phyloP scores from a whole-genome alignment of 257 asterid species.

The Striga asiatica region DNA sequence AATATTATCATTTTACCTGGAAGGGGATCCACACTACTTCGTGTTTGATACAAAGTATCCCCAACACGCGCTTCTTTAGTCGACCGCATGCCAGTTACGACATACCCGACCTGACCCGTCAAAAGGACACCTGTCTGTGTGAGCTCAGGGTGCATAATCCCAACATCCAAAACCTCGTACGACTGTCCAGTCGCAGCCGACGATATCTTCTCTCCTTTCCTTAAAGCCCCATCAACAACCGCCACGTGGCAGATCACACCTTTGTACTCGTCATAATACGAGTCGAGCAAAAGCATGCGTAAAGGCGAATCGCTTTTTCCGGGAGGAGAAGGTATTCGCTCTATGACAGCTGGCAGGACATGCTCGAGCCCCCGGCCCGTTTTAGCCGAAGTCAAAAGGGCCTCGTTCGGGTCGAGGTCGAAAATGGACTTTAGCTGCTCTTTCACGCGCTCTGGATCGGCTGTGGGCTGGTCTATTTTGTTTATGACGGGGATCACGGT shows the following conservation, averaged over 20 bases:
- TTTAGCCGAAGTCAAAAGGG: conserved; percentile 84
- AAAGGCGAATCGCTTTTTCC: conserved; percentile 47
- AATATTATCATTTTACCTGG: conserved; percentile 64
- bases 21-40: conserved; percentile 57
- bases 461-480: conserved; percentile 97
- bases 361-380: conserved; percentile 87
- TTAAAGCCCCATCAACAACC: conserved; percentile 80
- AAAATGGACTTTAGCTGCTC: conserved; percentile 89
- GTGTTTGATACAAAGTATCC: conserved; percentile 72
- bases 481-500: conserved; percentile 74
- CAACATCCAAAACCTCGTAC: conserved; percentile 79
- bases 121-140: conserved; percentile 74
- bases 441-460: conserved; percentile 91
- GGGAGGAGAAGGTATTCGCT: conserved; percentile 85
- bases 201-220: conserved; percentile 79
- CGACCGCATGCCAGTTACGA: conserved; percentile 93
- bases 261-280: conserved; percentile 90
- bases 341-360: conserved; percentile 96
- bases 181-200: conserved; percentile 90
- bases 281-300: conserved; percentile 89
- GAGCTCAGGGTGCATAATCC: conserved; percentile 93
- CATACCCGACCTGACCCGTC: conserved; percentile 93
- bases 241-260: conserved; percentile 99
- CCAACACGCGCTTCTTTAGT: conserved; percentile 96
- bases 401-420: conserved; percentile 78